phyloP scores from a whole-genome alignment of 805 yeast genomes.

The Starmerella cellae region DNA sequence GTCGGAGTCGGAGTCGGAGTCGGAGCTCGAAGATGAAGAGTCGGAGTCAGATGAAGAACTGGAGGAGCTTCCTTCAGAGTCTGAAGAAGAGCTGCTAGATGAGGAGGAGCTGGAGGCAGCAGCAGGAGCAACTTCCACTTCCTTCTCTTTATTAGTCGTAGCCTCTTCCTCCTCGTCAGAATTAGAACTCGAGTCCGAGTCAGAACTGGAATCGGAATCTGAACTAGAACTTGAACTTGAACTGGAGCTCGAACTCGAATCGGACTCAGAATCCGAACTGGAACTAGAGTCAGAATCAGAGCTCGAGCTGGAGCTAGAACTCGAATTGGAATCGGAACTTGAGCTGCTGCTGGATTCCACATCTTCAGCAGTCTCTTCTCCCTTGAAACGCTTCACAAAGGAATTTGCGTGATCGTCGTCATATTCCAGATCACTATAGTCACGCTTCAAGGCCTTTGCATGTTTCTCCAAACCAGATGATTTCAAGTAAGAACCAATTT shows the following conservation, averaged over 20 bases:
- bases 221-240: not conserved
- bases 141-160: too few relatives aligned
- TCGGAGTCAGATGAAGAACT: slow-evolving; percentile 20
- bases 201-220: slow-evolving; percentile 19
- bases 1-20: slow-evolving; percentile 1
- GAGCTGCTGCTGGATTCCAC: not conserved
- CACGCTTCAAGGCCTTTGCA: slow-evolving; percentile 26
- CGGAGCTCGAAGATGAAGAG: slow-evolving; percentile 11
- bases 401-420: slow-evolving; percentile 18
- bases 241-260: not conserved
- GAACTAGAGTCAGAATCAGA: slow-evolving; percentile 20
- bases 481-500: slow-evolving; percentile 25
- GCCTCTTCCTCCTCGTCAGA: too few relatives aligned
- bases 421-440: slow-evolving; percentile 19
- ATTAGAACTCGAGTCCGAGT: slow-evolving; percentile 20
- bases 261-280: slow-evolving; percentile 7
- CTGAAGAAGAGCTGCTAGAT: slow-evolving; percentile 24
- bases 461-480: slow-evolving; percentile 25
- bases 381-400: slow-evolving; percentile 20
- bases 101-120: too few relatives aligned
- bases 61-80: slow-evolving; percentile 23
- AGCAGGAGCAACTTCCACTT: too few relatives aligned
- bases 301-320: slow-evolving; percentile 8
- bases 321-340: slow-evolving; percentile 6
- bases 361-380: not conserved